Percentiles rank a stretch among this genome's conserved stretches.
Evolutionary conservation across 2,329 filamentous ascomycete species (phyloP).

Genomic region (Metarhizium robertsii): DNA sequence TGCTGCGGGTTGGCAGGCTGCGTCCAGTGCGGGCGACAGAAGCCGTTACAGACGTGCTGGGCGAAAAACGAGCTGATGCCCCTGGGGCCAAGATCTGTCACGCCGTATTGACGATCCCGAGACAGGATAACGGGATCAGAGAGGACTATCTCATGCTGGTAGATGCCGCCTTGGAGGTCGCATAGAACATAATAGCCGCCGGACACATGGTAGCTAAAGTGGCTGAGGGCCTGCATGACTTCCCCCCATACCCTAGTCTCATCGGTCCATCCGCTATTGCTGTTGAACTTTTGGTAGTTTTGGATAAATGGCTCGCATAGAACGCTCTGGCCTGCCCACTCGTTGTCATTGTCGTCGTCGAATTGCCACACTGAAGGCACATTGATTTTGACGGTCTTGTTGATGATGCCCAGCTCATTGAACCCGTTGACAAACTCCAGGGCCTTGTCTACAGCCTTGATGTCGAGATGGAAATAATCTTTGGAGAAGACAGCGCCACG

Average conservation of each 20-base stretch:
- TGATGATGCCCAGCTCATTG: constrained; percentile 20
- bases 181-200: constrained; percentile 28
- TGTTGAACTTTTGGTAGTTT: constrained; percentile 35
- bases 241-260: constrained; percentile 19
- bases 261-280: constrained; percentile 30
- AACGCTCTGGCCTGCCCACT: constrained; percentile 11
- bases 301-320: constrained; percentile 30
- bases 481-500: constrained; percentile 21
- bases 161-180: constrained; percentile 32
- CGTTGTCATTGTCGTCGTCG: not conserved
- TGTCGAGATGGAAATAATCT: constrained; percentile 26
- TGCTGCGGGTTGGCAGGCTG: constrained; percentile 1
- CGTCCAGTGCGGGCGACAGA: constrained; percentile 15
- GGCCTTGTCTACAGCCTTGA: constrained; percentile 25
- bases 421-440: constrained; percentile 26
- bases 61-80: constrained; percentile 32
- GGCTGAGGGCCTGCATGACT: constrained; percentile 32
- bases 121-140: constrained; percentile 34
- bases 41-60: constrained; percentile 24
- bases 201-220: constrained; percentile 31
- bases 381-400: constrained; percentile 25
- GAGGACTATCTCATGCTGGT: constrained; percentile 24
- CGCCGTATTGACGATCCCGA: constrained; percentile 23
- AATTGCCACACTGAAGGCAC: constrained; percentile 23
- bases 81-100: constrained; percentile 26